These are phyloP conservation scores for Trichoderma erinaceum DNA, from an alignment of 495 filamentous ascomycete species.

Conservation along the genomic window DNA sequence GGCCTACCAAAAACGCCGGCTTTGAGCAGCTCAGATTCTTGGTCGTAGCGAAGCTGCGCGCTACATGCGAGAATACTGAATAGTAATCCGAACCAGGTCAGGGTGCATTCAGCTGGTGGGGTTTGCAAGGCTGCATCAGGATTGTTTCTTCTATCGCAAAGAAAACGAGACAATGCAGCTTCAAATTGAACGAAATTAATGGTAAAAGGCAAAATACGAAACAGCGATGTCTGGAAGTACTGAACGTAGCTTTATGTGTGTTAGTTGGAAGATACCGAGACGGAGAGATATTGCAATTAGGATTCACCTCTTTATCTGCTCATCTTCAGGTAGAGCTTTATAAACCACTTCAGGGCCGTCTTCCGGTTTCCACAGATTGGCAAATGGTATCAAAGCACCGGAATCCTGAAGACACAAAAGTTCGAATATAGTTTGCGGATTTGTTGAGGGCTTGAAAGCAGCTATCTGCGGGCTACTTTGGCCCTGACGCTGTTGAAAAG, in stretches of 20 bases:
- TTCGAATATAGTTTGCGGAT: background rate
- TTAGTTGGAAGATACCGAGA: background rate
- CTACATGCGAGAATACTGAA: background rate
- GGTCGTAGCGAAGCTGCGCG: background rate
- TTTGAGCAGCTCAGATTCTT: constrained; percentile 1
- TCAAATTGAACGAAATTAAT: background rate
- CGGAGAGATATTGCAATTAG: background rate
- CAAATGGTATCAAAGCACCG: background rate
- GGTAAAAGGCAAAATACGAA: background rate
- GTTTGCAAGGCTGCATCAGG: background rate
- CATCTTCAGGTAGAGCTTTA: background rate
- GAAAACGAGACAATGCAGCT: background rate
- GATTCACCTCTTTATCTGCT: background rate
- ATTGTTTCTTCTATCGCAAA: background rate
- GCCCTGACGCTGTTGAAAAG: background rate
- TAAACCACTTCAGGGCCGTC: background rate
- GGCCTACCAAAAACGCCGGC: background rate
- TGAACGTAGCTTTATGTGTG: background rate
- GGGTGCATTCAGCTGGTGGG: background rate
- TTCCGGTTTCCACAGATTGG: constrained; percentile 3
- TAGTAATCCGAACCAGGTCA: background rate
- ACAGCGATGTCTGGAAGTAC: background rate
- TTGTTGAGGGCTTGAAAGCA: background rate
- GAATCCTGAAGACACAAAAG: background rate
- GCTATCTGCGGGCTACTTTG: background rate